Evolutionary conservation across 192 early-diverging fungal species (phyloP), one percentile per base, ranked within the genome.

Genomic region (Umbelopsis isabellina): DNA sequence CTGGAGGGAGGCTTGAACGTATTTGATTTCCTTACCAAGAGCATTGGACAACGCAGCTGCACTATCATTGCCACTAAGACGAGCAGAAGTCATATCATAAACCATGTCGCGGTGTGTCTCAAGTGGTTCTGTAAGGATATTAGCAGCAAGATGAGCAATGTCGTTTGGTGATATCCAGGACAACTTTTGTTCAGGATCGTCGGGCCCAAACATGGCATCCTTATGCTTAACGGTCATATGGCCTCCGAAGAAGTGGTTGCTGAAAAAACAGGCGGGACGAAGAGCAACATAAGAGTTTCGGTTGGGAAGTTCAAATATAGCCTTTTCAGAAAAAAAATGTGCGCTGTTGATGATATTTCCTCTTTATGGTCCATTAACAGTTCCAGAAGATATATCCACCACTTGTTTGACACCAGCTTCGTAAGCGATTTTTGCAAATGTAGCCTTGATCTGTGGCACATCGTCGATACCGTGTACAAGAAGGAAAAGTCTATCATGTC

Each of bases 401-500:
- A 70, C 44, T 21, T 70, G 68, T 37, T 70, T 70, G 51, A 58
- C 51, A 23, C 68, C 68, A 16, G 68, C 49, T 16, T 27, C 68
- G 53, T 53, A 70, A 9, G 68, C 68, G 4, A 45, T 45, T 20
- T 53, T 23, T 0, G 68, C 68, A 46, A 64, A 48, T 0, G 18
- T 22, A 13, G 6, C 11, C 72, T 69, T 69, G n/a, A 68, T 47
- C 6, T 48, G 0, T 5, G 48, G 12, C 50, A 69, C 61, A 15
- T 25, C 18, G 0, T 13, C 23, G 20, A 69, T 12, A 48, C 55
- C 53, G 6, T 44, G 21, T 18, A 55, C 18, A 0, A 74, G 27
- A 7, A 68, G 12, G 30, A 74, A 74, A 2, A 74, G 33, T 53
- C 72, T 67, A 0, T 53, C 68, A 49, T 74, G 72, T 10, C 72